These are phyloP conservation scores for Gossypium anomalum DNA, from an alignment of 345 rosid genomes.

Conservation along the genomic window DNA sequence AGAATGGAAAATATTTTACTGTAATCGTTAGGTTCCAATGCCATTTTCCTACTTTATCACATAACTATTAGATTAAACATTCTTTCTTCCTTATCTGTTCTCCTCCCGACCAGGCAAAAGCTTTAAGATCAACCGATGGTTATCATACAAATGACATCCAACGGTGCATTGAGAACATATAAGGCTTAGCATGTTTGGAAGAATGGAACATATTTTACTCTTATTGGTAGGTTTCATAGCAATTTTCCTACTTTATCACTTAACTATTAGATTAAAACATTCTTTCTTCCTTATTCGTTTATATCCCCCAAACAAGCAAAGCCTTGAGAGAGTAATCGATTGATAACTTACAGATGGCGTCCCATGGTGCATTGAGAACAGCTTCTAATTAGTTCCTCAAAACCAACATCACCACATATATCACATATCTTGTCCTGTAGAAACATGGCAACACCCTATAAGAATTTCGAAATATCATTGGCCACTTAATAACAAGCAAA, in stretches of 20 bases:
- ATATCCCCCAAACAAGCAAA: background rate
- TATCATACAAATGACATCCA: too few species aligned
- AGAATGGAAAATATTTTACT: background rate
- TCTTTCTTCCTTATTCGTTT: background rate
- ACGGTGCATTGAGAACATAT: background rate
- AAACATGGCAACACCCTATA: background rate
- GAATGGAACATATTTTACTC: background rate
- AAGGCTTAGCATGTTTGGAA: background rate
- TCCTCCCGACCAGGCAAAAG: too few species aligned
- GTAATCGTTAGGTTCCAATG: background rate
- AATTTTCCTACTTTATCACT: background rate
- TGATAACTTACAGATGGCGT: background rate
- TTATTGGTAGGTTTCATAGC: background rate
- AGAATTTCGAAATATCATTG: background rate
- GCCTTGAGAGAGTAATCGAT: too few species aligned
- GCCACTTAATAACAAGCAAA: background rate
- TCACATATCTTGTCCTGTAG: slow-evolving; percentile 36
- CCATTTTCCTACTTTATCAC: background rate
- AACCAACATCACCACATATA: slow-evolving; percentile 25
- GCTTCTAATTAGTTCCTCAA: slow-evolving; percentile 13
- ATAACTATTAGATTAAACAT: background rate
- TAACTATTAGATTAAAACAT: background rate
- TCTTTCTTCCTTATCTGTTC: background rate
- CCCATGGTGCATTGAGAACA: background rate
- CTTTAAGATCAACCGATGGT: too few species aligned